Percentiles rank a stretch among this genome's conserved stretches.
Evolutionary conservation across 805 yeast genomes (phyloP).

Genomic region (Pichia heedii): DNA sequence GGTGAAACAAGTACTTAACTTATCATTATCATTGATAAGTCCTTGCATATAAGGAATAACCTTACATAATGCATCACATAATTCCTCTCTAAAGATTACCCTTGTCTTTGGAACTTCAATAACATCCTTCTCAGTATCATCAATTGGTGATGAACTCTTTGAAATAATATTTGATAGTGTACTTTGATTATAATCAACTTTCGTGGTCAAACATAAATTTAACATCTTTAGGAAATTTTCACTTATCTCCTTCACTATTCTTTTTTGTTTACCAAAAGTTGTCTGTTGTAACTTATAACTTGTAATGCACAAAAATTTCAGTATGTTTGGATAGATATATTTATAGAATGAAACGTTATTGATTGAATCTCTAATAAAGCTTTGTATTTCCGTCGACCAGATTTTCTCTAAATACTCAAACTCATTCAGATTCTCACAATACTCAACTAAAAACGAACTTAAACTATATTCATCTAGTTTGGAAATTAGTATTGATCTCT

Average conservation of each 20-base stretch:
- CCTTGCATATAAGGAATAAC: slow-evolving; percentile 30
- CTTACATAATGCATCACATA: slow-evolving; percentile 32
- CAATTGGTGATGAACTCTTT: background rate
- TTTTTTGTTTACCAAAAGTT: slow-evolving; percentile 53
- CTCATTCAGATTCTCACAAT: slow-evolving; percentile 52
- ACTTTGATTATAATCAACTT: slow-evolving; percentile 15
- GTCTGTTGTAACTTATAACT: slow-evolving; percentile 49
- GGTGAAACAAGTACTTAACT: slow-evolving; percentile 39
- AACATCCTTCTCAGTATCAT: background rate
- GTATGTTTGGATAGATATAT: slow-evolving; percentile 40
- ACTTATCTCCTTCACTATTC: slow-evolving; percentile 43
- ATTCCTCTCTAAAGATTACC: slow-evolving; percentile 32
- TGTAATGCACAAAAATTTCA: slow-evolving; percentile 44
- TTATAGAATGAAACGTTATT: slow-evolving; percentile 40
- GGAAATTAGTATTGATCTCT: slow-evolving; percentile 39
- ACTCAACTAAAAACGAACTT: slow-evolving; percentile 47
- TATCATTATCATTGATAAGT: slow-evolving; percentile 53
- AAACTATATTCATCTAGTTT: slow-evolving; percentile 37
- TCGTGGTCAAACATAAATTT: slow-evolving; percentile 18
- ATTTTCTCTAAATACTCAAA: slow-evolving; percentile 47
- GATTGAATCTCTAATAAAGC: slow-evolving; percentile 52
- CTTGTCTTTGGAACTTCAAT: slow-evolving; percentile 9
- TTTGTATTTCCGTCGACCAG: slow-evolving; percentile 44
- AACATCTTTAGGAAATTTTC: slow-evolving; percentile 22
- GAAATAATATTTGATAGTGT: background rate